These are phyloP conservation scores for Metschnikowia drakensbergensis DNA, from an alignment of 805 yeast species.

Conservation along the genomic window DNA sequence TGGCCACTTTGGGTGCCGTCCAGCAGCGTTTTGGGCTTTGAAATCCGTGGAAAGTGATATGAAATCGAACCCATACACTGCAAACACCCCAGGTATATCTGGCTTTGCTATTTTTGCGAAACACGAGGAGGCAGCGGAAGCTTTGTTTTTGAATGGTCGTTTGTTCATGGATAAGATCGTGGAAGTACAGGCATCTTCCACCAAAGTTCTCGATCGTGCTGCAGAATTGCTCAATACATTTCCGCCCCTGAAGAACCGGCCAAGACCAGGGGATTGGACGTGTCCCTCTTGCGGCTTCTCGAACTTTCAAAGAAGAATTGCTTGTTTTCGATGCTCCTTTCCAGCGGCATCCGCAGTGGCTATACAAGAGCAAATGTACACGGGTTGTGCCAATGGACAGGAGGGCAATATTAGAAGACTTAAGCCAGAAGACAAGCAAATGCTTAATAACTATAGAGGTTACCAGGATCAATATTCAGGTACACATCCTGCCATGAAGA, in stretches of 20 bases:
- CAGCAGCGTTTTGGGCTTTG: slow-evolving; percentile 86
- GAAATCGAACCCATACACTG: slow-evolving; percentile 11
- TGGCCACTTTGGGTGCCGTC: slow-evolving; percentile 79
- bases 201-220: slow-evolving; percentile 73
- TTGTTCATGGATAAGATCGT: slow-evolving; percentile 66
- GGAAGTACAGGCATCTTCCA: slow-evolving; percentile 85
- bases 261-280: slow-evolving; percentile 98
- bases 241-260: slow-evolving; percentile 80
- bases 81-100: slow-evolving; percentile 43
- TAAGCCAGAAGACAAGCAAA: slow-evolving; percentile 16
- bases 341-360: slow-evolving; percentile 75
- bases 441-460: slow-evolving; percentile 6
- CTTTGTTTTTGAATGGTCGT: slow-evolving; percentile 76
- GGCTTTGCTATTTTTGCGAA: slow-evolving; percentile 84
- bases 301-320: slow-evolving; percentile 89
- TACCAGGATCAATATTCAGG: slow-evolving; percentile 14
- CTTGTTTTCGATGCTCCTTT: slow-evolving; percentile 88
- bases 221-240: slow-evolving; percentile 78
- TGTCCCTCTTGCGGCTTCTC: slow-evolving; percentile 95
- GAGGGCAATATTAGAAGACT: slow-evolving; percentile 6
- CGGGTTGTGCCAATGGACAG: slow-evolving; percentile 11
- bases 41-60: slow-evolving; percentile 44
- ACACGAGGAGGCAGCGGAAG: slow-evolving; percentile 83
- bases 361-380: slow-evolving; percentile 57
- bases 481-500: slow-evolving; percentile 10